phyloP scores from a whole-genome alignment of 2,329 filamentous ascomycete species.

The Byssothecium circinans region DNA sequence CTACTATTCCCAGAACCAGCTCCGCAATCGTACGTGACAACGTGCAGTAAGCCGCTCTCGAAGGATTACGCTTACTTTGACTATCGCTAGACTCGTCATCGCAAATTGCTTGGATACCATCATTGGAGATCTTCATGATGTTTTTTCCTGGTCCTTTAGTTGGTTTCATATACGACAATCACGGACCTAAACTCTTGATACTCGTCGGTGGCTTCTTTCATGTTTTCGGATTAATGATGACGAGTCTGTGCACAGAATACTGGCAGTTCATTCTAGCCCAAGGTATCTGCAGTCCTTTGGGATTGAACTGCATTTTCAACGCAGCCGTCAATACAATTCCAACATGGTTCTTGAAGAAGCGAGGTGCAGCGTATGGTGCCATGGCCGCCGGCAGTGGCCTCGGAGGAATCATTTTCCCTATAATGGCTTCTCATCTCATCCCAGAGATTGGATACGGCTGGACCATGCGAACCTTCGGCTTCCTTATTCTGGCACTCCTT shows the following conservation, averaged over 20 bases:
- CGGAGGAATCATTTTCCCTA: conserved; percentile 62
- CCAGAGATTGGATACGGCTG: conserved; percentile 59
- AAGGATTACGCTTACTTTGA: too few species aligned
- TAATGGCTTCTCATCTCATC: conserved; percentile 61
- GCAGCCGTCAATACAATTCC: conserved; percentile 49
- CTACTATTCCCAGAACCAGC: conserved; percentile 50
- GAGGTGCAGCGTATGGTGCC: conserved; percentile 53
- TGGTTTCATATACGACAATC: conserved; percentile 65
- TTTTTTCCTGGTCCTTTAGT: conserved; percentile 57
- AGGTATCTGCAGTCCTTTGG: conserved; percentile 54
- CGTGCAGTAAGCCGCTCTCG: too few species aligned
- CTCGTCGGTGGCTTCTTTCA: conserved; percentile 57
- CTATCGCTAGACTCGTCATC: conserved; percentile 26
- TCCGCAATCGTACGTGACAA: conserved; percentile 31
- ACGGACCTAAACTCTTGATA: conserved; percentile 61
- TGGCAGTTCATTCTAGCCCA: conserved; percentile 60
- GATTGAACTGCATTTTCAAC: conserved; percentile 58
- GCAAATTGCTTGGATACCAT: conserved; percentile 52
- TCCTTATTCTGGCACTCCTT: conserved; percentile 63
- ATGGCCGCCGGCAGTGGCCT: conserved; percentile 54
- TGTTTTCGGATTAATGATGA: conserved; percentile 66
- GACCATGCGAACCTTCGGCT: conserved; percentile 58
- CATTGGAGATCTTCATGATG: conserved; percentile 52
- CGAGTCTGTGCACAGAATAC: conserved; percentile 57
- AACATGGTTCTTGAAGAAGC: conserved; percentile 54